A percentile compares a stretch with the other conserved stretches of the same genome.
phyloP scores from a whole-genome alignment of 139 green algal genomes.

The Chlorella sp. region DNA sequence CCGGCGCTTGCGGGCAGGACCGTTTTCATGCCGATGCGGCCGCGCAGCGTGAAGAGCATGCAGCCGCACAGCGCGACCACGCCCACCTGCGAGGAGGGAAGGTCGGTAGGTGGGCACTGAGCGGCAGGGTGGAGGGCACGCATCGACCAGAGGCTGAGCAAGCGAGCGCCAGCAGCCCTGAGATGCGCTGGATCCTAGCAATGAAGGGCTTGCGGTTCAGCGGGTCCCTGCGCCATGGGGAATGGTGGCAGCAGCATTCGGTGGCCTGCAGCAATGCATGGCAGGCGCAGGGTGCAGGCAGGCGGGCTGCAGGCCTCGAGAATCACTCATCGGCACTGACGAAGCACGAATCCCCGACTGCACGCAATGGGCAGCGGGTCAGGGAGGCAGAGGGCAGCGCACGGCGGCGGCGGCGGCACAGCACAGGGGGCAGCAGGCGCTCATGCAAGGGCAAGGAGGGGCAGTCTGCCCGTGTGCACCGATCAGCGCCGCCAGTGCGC shows the following conservation, averaged over 20 bases:
- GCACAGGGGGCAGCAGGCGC: too few species aligned
- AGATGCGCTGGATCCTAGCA: neutral
- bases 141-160: neutral
- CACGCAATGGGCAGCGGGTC: neutral
- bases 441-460: too few species aligned
- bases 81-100: too few species aligned
- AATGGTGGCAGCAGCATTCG: neutral
- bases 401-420: too few species aligned
- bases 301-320: neutral
- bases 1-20: neutral
- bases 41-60: constrained; percentile 28
- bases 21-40: neutral
- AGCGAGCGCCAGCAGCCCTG: neutral
- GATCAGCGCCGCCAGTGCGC: too few species aligned
- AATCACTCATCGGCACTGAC: constrained; percentile 12
- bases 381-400: neutral
- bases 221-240: neutral
- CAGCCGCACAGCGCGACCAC: constrained; percentile 1
- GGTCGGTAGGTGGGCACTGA: too few species aligned
- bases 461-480: too few species aligned
- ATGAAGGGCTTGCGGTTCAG: constrained; percentile 2
- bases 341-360: constrained; percentile 2
- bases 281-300: neutral
- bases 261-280: neutral
- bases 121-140: too few species aligned